Base-by-base conservation (phyloP, 2,329 filamentous ascomycete species). In the Trichoderma sp. region DNA sequence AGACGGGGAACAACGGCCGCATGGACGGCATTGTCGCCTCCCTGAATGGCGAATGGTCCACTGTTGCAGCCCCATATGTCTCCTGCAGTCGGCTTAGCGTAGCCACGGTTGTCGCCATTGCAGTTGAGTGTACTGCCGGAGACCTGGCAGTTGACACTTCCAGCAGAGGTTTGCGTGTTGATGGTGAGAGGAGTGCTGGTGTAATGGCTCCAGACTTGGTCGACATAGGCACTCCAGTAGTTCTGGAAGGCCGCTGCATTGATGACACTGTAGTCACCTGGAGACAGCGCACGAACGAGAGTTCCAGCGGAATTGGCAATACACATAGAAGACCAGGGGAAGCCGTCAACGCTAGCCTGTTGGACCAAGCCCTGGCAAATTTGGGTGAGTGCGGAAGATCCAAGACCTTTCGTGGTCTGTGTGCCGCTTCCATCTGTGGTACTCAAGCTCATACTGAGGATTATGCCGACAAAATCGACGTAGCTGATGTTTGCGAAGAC, bases 1-100 rank as follows among this genome's bases (percentile, higher is more conserved):
- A 87, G 81, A 9, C 85, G 82, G 3, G 86, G 83, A 1, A 86
- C 81, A 3, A 85, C 78, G 1, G 84, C 83, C 2, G 76, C 67
- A 74, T 85, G 84, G 4, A 84, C 74, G 8, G 70, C 79, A 66
- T 83, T 85, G 74, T 86, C 84, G 4, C 74, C 75, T 1, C 66
- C 74, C 6, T 75, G 70, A 24, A 81, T 80, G 3, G 74, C 79
- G 67, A 87, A 87, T 0, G 86, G 82, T 0, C 86, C 86, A 14
- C 79, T 82, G 80, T 86, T 84, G 80, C 86, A 87, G 28, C 84
- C 83, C 80, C 84, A 88, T 74, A 87, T 86, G 71, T 87, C 86
- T 4, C 73, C 74, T 12, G 81, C 79, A 5, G 78, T 76, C 7
- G 85, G 85, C 75, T 85, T 85, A 9, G 74, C 69, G 75, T 85